Conservation (phyloP, 805 yeast species). For the Nakazawaea ambrosiae region DNA sequence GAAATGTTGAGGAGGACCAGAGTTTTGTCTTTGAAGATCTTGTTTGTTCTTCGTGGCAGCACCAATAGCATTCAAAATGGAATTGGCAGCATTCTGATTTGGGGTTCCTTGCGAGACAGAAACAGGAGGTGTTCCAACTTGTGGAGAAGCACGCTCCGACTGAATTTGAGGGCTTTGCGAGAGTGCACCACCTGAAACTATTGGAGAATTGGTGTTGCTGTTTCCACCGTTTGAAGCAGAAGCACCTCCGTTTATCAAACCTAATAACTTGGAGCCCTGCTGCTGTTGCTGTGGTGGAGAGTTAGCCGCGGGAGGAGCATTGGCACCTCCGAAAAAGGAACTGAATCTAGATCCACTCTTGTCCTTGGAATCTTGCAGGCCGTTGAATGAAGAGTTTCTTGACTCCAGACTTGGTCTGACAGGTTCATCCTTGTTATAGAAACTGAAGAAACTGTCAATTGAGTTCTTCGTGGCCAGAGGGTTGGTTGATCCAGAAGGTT, state of each 20-base stretch:
- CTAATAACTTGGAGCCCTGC: conserved; percentile 16
- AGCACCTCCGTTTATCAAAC: conserved; percentile 10
- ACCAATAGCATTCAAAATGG: conserved; percentile 5
- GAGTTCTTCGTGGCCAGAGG: conserved; percentile 24
- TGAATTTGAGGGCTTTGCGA: neutral
- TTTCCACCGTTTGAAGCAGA: no score
- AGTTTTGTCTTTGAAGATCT: neutral
- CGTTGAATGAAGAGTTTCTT: neutral
- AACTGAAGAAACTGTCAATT: conserved; percentile 36
- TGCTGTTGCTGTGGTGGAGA: neutral
- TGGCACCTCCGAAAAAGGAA: conserved; percentile 13
- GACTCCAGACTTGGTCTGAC: neutral
- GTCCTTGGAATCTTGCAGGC: neutral
- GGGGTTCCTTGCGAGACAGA: conserved; percentile 6
- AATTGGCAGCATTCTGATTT: conserved; percentile 3
- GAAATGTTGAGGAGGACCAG: conserved; percentile 4
- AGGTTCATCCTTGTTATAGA: conserved; percentile 19
- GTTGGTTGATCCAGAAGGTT: neutral
- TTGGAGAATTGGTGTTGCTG: neutral
- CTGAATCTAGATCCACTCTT: conserved; percentile 14
- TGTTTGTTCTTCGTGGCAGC: conserved; percentile 4
- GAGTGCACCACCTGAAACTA: neutral
- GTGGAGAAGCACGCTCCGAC: conserved; percentile 3
- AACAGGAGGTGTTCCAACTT: conserved; percentile 18
- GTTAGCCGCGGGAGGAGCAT: conserved; percentile 7